A percentile compares a stretch with the other conserved stretches of the same genome.
Conservation (phyloP, 2,329 filamentous ascomycete genomes). For the Metarhizium rileyi region DNA sequence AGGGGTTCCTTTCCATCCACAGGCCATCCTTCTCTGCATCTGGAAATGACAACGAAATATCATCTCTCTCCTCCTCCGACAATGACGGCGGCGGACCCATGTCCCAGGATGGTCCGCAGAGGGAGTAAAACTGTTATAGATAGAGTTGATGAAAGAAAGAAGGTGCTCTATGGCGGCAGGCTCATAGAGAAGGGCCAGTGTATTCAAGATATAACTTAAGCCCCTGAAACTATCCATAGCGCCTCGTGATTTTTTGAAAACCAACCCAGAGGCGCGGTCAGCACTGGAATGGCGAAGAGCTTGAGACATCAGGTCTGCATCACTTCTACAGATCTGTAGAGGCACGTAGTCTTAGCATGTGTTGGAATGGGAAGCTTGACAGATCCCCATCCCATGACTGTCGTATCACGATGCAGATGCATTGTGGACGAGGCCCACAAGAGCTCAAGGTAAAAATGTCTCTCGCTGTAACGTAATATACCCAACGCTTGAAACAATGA, state of each 20-base stretch:
- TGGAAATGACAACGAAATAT: background rate
- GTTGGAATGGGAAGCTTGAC: conserved; percentile 2
- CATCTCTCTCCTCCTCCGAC: conserved; percentile 2
- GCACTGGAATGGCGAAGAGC: background rate
- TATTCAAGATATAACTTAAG: background rate
- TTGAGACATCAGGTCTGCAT: background rate
- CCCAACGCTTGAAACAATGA: too few relatives aligned
- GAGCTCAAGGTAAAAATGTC: background rate
- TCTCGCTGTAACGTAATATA: background rate
- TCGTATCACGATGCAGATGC: background rate
- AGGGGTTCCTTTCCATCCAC: background rate
- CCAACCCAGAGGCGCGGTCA: background rate
- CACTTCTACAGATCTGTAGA: background rate
- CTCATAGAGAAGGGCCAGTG: background rate
- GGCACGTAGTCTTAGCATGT: background rate
- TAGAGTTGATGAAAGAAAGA: background rate
- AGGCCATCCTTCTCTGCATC: background rate
- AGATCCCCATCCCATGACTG: background rate
- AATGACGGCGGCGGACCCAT: background rate
- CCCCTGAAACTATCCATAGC: background rate
- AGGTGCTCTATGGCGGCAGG: background rate
- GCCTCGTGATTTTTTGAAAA: background rate
- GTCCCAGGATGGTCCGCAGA: background rate
- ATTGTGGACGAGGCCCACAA: background rate
- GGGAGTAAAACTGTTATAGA: background rate